phyloP scores from a whole-genome alignment of 2,329 filamentous ascomycete genomes.

The Lachnellula arida region DNA sequence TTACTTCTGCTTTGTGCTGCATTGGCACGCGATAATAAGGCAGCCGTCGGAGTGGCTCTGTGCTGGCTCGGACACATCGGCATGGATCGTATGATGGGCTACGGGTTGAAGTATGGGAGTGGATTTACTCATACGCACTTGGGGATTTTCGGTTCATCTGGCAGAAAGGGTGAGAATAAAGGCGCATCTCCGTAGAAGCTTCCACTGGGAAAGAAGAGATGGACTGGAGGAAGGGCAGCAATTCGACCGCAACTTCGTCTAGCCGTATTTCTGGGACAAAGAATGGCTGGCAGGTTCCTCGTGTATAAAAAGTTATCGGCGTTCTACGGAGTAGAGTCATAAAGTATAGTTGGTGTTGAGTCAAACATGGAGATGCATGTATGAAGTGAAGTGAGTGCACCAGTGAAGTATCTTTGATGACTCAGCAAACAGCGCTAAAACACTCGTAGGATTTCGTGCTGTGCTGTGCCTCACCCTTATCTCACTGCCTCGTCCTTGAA shows the following conservation, averaged over 20 bases:
- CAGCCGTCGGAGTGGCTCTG: background rate
- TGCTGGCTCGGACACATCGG: conserved; percentile 1
- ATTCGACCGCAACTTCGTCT: too few relatives aligned
- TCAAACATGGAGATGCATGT: background rate
- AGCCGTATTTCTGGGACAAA: too few relatives aligned
- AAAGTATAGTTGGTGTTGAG: background rate
- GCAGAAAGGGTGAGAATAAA: background rate
- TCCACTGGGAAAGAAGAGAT: too few relatives aligned
- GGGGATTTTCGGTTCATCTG: background rate
- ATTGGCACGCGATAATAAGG: background rate
- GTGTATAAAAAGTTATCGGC: too few relatives aligned
- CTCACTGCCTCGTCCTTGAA: background rate
- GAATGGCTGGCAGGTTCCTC: too few relatives aligned
- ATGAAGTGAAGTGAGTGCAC: too few relatives aligned
- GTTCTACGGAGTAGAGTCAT: background rate
- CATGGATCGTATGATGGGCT: conserved; percentile 2
- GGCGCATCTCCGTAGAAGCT: too few relatives aligned
- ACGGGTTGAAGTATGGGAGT: conserved; percentile 2
- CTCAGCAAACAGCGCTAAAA: background rate
- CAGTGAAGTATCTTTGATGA: background rate
- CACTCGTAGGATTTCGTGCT: too few relatives aligned
- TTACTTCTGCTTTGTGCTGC: background rate
- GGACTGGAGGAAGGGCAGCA: too few relatives aligned
- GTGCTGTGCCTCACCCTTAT: background rate
- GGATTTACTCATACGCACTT: background rate